Percentiles rank a stretch among this genome's conserved stretches.
Conservation (phyloP, 2,329 filamentous ascomycete species). For the Cordyceps militaris region DNA sequence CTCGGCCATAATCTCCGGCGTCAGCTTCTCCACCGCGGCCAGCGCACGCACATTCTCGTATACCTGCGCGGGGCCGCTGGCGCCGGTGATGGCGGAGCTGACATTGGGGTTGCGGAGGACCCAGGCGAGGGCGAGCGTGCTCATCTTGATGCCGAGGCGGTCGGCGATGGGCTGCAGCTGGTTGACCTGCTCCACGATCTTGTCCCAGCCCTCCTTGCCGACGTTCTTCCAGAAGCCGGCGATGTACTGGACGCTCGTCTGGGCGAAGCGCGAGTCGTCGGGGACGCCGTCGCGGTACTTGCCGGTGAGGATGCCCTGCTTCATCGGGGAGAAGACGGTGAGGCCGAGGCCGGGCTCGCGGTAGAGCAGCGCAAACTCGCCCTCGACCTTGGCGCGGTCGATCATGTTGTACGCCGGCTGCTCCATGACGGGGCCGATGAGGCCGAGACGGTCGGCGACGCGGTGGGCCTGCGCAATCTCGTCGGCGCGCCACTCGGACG, state of each 20-base stretch:
- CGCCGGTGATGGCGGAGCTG: constrained; percentile 54
- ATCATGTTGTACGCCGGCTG: constrained; percentile 63
- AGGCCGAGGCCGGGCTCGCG: constrained; percentile 52
- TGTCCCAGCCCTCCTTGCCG: constrained; percentile 46
- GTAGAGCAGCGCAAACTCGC: constrained; percentile 54
- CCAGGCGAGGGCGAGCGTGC: constrained; percentile 54
- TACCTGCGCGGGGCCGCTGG: constrained; percentile 51
- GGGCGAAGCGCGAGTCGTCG: constrained; percentile 49
- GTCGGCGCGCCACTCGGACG: constrained; percentile 59
- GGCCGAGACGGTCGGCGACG: constrained; percentile 50
- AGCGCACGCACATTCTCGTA: constrained; percentile 53
- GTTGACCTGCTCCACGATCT: constrained; percentile 52
- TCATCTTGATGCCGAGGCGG: constrained; percentile 51
- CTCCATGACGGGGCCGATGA: constrained; percentile 59
- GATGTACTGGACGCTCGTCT: constrained; percentile 49
- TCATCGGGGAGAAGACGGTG: constrained; percentile 56
- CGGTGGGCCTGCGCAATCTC: constrained; percentile 59
- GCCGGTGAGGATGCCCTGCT: constrained; percentile 52
- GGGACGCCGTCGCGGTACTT: constrained; percentile 62
- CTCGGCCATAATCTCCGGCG: constrained; percentile 50
- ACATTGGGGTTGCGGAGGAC: constrained; percentile 55
- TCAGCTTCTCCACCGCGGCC: constrained; percentile 46
- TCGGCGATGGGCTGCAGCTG: constrained; percentile 57
- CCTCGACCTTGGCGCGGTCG: constrained; percentile 54
- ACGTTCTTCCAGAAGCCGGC: constrained; percentile 45